phyloP scores from a whole-genome alignment of 202 grass and related monocot genomes.

The Panicum hallii region DNA sequence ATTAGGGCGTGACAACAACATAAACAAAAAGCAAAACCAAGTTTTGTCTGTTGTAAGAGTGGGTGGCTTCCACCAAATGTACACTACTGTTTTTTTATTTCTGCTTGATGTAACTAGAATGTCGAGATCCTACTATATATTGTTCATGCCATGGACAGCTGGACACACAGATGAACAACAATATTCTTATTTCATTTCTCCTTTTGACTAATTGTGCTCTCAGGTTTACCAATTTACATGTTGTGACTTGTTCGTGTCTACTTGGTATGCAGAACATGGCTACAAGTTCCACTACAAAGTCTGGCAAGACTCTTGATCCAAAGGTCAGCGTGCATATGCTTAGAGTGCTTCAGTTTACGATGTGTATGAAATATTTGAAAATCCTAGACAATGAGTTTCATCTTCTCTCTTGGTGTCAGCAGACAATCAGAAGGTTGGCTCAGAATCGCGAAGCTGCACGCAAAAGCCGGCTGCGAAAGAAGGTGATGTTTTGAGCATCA shows the following conservation, averaged over 20 bases:
- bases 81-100: slow-evolving; percentile 38
- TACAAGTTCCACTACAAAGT: slow-evolving; percentile 52
- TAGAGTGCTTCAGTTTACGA: neutral
- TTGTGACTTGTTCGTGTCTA: slow-evolving; percentile 19
- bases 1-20: slow-evolving; percentile 34
- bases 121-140: slow-evolving; percentile 31
- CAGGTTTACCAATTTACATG: slow-evolving; percentile 24
- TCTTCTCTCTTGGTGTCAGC: slow-evolving; percentile 21
- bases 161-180: neutral
- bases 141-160: slow-evolving; percentile 9
- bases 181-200: slow-evolving; percentile 22
- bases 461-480: slow-evolving; percentile 89
- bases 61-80: slow-evolving; percentile 64
- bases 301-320: slow-evolving; percentile 67
- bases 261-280: slow-evolving; percentile 58
- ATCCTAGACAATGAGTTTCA: neutral
- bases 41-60: slow-evolving; percentile 58
- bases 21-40: slow-evolving; percentile 42
- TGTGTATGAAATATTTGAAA: neutral
- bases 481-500: slow-evolving; percentile 54
- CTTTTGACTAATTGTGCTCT: neutral
- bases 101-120: slow-evolving; percentile 54
- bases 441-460: slow-evolving; percentile 95
- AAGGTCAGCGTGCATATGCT: slow-evolving; percentile 56
- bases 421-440: slow-evolving; percentile 80